Conservation (phyloP, 306 rosid genomes). For the Dryas alaskensis region DNA sequence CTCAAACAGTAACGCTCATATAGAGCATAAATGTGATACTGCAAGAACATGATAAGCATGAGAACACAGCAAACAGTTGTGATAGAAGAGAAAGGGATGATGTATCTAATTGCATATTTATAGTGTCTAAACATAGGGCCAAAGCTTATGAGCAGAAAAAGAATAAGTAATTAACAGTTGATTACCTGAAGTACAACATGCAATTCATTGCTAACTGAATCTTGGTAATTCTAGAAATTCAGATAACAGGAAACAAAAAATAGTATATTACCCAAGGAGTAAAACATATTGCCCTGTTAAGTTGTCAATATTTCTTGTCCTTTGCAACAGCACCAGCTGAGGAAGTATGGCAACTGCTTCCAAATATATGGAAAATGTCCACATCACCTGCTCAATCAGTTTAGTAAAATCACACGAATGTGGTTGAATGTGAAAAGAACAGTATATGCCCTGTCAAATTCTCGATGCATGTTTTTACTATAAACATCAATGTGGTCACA, state of each 20-base stretch:
- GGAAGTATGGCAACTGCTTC: conserved; percentile 97
- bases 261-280: conserved; percentile 71
- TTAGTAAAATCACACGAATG: conserved; percentile 23
- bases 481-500: conserved; percentile 12
- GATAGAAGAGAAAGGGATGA: neutral
- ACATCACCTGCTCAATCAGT: conserved; percentile 62
- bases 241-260: neutral
- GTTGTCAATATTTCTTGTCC: conserved; percentile 91
- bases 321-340: conserved; percentile 73
- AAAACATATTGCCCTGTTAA: conserved; percentile 86
- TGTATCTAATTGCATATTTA: neutral
- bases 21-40: neutral
- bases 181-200: neutral
- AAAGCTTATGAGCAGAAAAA: too few relatives aligned
- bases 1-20: neutral
- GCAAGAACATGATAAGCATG: neutral
- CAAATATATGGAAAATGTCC: conserved; percentile 83
- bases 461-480: neutral
- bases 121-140: neutral
- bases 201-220: too few relatives aligned
- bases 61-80: neutral
- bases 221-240: too few relatives aligned
- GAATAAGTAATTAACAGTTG: neutral
- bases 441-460: neutral
- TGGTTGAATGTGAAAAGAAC: neutral